A percentile compares a stretch with the other conserved stretches of the same genome.
These are phyloP conservation scores for Durio zibethinus DNA, from an alignment of 345 rosid species.

Conservation along the genomic window DNA sequence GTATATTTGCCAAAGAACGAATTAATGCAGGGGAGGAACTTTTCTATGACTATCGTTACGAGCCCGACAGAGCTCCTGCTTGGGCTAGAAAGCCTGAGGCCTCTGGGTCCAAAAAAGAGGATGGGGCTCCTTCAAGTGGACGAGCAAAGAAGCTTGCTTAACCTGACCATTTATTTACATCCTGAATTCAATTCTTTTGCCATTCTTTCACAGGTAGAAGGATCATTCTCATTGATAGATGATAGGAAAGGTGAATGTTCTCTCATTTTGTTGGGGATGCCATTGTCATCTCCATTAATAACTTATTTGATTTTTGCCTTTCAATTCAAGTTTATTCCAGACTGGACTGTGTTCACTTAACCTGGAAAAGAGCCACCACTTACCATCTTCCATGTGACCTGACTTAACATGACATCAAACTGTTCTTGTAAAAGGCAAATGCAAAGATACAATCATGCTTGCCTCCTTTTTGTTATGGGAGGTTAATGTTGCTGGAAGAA, in stretches of 20 bases:
- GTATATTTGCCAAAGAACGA: constrained; percentile 94
- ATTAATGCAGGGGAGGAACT: constrained; percentile 88
- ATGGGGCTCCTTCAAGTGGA: constrained; percentile 68
- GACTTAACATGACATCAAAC: not conserved
- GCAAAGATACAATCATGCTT: not conserved
- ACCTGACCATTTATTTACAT: constrained; percentile 21
- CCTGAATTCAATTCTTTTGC: constrained; percentile 19
- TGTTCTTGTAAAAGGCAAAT: not conserved
- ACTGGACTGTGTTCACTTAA: constrained; percentile 9
- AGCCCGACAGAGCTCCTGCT: constrained; percentile 95
- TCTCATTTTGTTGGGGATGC: constrained; percentile 33
- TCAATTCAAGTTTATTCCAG: constrained; percentile 18
- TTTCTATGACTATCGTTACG: constrained; percentile 92
- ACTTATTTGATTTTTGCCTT: constrained; percentile 22
- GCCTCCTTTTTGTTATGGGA: not conserved
- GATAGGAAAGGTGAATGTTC: constrained; percentile 18
- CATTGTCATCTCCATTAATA: constrained; percentile 36
- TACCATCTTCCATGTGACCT: too few relatives aligned
- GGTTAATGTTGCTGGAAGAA: too few relatives aligned
- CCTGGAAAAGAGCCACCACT: not conserved
- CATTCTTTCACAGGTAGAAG: constrained; percentile 44
- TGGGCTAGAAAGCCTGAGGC: constrained; percentile 98
- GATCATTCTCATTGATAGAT: constrained; percentile 30
- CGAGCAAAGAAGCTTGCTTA: constrained; percentile 97
- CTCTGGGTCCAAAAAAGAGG: constrained; percentile 81